phyloP scores from a whole-genome alignment of 2,329 filamentous ascomycete genomes.

The Dichotomopilus funicola region DNA sequence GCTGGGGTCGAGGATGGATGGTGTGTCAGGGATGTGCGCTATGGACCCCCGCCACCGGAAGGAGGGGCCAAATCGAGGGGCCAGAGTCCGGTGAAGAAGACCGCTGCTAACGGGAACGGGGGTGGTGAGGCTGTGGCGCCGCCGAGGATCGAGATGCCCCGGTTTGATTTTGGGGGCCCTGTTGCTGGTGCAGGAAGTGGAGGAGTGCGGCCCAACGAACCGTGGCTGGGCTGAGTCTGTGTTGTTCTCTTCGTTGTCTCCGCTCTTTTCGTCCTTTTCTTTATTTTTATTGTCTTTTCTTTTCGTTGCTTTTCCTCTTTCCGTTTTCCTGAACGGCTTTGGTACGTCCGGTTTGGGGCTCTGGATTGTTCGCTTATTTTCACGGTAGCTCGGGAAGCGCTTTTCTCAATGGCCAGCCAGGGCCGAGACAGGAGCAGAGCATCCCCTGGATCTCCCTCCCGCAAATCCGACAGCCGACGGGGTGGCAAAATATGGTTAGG shows the following conservation, averaged over 20 bases:
- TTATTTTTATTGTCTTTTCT: background rate
- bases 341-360: no score
- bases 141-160: slow-evolving; percentile 16
- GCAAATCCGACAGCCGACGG: no score
- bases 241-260: background rate
- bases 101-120: slow-evolving; percentile 17
- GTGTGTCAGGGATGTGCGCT: slow-evolving; percentile 74
- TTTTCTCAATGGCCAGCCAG: no score
- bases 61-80: slow-evolving; percentile 32
- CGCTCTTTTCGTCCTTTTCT: background rate
- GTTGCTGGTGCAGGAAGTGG: background rate
- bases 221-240: slow-evolving; percentile 10
- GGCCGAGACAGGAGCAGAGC: no score
- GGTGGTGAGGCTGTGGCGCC: background rate
- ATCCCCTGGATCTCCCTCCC: no score
- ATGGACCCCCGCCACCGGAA: slow-evolving; percentile 49
- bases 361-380: no score
- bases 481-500: no score
- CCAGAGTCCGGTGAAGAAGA: slow-evolving; percentile 27
- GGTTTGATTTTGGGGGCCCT: slow-evolving; percentile 8
- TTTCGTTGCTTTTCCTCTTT: background rate
- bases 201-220: slow-evolving; percentile 3
- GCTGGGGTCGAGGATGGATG: slow-evolving; percentile 84
- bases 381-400: no score
- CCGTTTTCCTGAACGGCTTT: background rate